A percentile compares a stretch with the other conserved stretches of the same genome.
These are phyloP conservation scores for Candida fluviatilis DNA, from an alignment of 805 yeast genomes.

Conservation along the genomic window DNA sequence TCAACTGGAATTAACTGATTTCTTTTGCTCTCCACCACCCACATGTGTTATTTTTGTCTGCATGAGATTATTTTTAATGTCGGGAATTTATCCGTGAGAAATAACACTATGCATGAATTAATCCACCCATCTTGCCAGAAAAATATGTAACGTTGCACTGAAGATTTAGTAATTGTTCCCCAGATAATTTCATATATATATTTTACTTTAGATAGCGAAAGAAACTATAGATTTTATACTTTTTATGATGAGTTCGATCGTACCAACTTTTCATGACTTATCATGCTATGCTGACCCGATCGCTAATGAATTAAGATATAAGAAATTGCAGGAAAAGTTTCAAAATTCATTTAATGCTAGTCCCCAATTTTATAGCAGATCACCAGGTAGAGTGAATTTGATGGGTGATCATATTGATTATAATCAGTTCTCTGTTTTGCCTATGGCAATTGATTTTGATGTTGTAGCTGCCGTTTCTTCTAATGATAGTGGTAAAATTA, in stretches of 20 bases:
- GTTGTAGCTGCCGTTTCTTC: constrained; percentile 49
- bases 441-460: constrained; percentile 68
- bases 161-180: neutral
- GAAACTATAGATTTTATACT: no score
- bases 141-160: constrained; percentile 3
- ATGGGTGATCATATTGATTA: constrained; percentile 77
- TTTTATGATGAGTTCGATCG: constrained; percentile 12
- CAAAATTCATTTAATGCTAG: constrained; percentile 16
- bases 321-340: constrained; percentile 20
- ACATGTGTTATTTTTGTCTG: neutral
- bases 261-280: constrained; percentile 33
- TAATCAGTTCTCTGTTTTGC: constrained; percentile 61
- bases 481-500: constrained; percentile 22
- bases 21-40: no score
- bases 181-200: neutral
- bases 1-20: no score
- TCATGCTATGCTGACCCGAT: constrained; percentile 31
- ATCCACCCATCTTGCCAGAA: neutral
- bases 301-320: constrained; percentile 24
- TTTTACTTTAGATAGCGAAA: neutral
- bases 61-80: neutral
- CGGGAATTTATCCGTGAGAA: neutral
- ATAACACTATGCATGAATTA: neutral
- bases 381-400: constrained; percentile 75
- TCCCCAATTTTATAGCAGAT: constrained; percentile 50